Base-by-base conservation (phyloP, 2,329 filamentous ascomycete genomes). In the Aspergillus sp. region DNA sequence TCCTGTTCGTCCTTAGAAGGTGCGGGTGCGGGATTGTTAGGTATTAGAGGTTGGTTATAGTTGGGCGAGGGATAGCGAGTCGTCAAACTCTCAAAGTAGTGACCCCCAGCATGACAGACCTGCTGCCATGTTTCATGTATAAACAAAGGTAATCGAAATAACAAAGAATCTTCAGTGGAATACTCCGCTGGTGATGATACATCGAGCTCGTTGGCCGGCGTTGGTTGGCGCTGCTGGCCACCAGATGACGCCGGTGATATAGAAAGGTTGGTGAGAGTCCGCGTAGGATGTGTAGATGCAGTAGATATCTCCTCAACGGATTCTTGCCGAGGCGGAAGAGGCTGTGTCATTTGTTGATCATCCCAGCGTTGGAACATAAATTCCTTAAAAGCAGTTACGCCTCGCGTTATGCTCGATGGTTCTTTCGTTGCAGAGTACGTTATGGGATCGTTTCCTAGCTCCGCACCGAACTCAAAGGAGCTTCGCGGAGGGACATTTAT, bases 41-140 rank as follows among this genome's bases (percentile, higher is more conserved):
- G 57, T 43, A 31, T 58, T 40, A 41, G 45, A 23, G 37, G 35
- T 11, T n/a, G 33, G 23, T 35, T 44, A 31, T 19, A 25, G 23
- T 25, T 14, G 25, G 50, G 23, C 33, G 19, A 7, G 5, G 40
- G 33, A 33, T 31, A 31, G 47, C 50, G 21, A 50, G 43, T 43
- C n/a, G 52, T 53, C 21, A 57, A 44, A 43, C 33, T 55, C 35
- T 56, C 60, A 50, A 61, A 59, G 33, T 64, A 57, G 25, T 49
- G 58, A 19, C 48, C 59, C 37, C 60, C 62, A 44, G 48, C 23
- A 46, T 59, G 67, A 48, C 70, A 73, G 70, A 58, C 71, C 69
- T 68, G 72, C 71, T 74, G 72, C 68, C 68, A 73, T 48, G 60
- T 59, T 40, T 62, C 58, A 35, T 58, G 54, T 52, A 66, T 45